Conservation (phyloP, 225 moss, liverwort and hornwort species). For the Thuidium tamariscinum region DNA sequence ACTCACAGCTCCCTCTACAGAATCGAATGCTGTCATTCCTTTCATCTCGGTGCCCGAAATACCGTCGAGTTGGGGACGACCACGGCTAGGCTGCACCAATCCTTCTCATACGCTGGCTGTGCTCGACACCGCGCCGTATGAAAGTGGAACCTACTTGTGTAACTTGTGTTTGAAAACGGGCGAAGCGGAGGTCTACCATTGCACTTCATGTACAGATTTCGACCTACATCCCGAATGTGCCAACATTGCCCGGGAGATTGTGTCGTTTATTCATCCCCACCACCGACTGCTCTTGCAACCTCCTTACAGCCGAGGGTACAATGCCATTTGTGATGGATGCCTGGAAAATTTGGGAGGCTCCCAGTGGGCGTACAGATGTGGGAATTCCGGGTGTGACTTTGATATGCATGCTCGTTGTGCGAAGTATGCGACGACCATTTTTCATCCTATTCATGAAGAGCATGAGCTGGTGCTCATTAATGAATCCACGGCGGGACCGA, state of each 20-base stretch:
- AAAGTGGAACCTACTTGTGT: conserved; percentile 25
- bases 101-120: conserved; percentile 5
- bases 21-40: not conserved
- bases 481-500: conserved; percentile 10
- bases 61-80: conserved; percentile 20
- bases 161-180: conserved; percentile 33
- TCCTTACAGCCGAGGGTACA: conserved; percentile 28
- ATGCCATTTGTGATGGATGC: conserved; percentile 48
- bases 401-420: conserved; percentile 51
- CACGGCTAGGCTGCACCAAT: conserved; percentile 24
- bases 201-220: conserved; percentile 31
- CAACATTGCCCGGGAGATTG: conserved; percentile 10
- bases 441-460: conserved; percentile 34
- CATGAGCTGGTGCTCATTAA: conserved; percentile 35
- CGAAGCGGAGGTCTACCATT: conserved; percentile 29
- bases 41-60: not conserved
- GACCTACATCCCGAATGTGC: conserved; percentile 43
- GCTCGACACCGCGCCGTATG: conserved; percentile 27
- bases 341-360: conserved; percentile 28
- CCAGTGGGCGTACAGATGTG: conserved; percentile 42
- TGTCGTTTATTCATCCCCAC: conserved; percentile 28
- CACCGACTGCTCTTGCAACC: conserved; percentile 32
- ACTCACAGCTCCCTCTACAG: not conserved
- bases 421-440: conserved; percentile 22
- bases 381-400: conserved; percentile 22